Conservation (phyloP, 106 monocot genomes). For the Allium sativum region DNA sequence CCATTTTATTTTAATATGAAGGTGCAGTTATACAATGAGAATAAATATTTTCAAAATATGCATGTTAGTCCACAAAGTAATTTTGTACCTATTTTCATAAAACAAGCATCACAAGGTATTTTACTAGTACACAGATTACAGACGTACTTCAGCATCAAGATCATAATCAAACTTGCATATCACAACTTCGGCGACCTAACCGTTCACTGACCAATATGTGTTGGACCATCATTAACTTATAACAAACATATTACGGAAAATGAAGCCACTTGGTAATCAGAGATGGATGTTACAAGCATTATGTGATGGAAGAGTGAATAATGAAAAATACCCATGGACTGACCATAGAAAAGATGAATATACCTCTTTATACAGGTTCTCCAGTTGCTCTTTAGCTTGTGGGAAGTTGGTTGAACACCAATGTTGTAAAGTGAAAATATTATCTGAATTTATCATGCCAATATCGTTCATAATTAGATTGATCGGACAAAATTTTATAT, state of each 20-base stretch:
- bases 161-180: too few species aligned
- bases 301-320: not conserved
- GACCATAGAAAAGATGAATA: not conserved
- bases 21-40: too few species aligned
- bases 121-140: too few species aligned
- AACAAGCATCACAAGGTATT: too few species aligned
- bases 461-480: not conserved
- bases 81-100: too few species aligned
- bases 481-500: too few species aligned
- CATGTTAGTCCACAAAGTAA: too few species aligned
- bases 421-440: conserved; percentile 85
- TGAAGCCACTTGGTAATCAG: not conserved
- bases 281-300: not conserved
- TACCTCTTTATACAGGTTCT: conserved; percentile 88
- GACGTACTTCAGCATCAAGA: too few species aligned
- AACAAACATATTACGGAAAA: not conserved
- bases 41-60: too few species aligned
- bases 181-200: too few species aligned
- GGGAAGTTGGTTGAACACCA: conserved; percentile 96
- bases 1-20: too few species aligned
- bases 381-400: conserved; percentile 88
- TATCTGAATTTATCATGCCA: conserved; percentile 49
- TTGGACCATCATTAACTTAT: not conserved
- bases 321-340: not conserved
- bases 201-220: too few species aligned